Base-by-base conservation (phyloP, 305 asterid species). In the Fraxinus nigra region DNA sequence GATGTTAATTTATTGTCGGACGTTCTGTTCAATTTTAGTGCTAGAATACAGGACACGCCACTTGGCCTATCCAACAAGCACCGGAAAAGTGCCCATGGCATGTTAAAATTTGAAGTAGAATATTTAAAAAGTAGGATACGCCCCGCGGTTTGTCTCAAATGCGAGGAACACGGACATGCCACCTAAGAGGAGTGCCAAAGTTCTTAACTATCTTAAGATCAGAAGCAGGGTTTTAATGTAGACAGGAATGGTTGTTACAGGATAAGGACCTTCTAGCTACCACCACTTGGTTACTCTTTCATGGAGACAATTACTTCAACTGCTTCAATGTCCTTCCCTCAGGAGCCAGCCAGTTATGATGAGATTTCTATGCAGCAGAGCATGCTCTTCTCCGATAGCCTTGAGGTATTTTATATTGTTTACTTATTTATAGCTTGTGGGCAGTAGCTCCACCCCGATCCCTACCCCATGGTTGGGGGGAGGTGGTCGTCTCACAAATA, bases 351-450 rank as follows among this genome's bases (percentile, higher is more conserved):
- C 77, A 92, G 89, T 82, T 92, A 86, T 69, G 93, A 90, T 33
- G 97, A 95, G 88, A 91, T 86, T 37, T 92, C 96, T 76, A 92
- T 93, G 98, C 92, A 90, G 82, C 97, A 92, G 85, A 90, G 97
- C 79, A 78, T 94, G 89, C 88, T 92, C 63, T 94, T 95, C 80
- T 87, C 98, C 24, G 97, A 93, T 87, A 90, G 97, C 90, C 92
- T 95, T 80, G 88, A 91, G 99, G 99, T 95, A 81, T 78, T 78
- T 28, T 35, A 65, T 20, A 32, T 75, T 82, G 37, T 70, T 82
- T 81, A 7, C 48, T 77, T 7, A 48, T 14, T 14, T 48, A 48
- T 48, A 14, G 59, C 59, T 81, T 79, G 74, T 38, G 14, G 13
- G 14, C 48, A 8, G 0, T 38, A 38, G 13, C 48, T 38, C 48